These are phyloP conservation scores for Neotropicomus parvogracilis DNA, from an alignment of 1,284 basidiomycete species.

Conservation along the genomic window DNA sequence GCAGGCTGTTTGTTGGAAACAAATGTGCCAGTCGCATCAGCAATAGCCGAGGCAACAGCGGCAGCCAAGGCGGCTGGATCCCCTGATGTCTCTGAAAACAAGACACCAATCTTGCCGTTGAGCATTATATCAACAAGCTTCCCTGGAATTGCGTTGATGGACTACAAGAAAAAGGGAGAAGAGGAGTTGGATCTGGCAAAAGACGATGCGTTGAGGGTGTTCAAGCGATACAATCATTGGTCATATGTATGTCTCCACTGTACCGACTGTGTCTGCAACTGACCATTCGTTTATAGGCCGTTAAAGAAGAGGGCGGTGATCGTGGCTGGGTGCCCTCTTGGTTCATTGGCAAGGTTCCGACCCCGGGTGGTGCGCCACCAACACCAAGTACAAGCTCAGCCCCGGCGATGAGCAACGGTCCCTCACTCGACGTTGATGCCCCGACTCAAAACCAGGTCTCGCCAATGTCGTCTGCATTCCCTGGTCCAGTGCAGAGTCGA, in stretches of 20 bases:
- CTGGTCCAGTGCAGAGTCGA: conserved; percentile 33
- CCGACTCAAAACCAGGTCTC: conserved; percentile 55
- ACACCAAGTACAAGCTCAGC: conserved; percentile 53
- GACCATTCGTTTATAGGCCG: conserved; percentile 50
- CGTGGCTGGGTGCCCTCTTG: conserved; percentile 90
- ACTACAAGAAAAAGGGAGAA: conserved; percentile 86
- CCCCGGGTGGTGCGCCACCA: conserved; percentile 47
- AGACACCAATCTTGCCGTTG: conserved; percentile 78
- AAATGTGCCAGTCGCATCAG: conserved; percentile 70
- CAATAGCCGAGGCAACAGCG: conserved; percentile 73
- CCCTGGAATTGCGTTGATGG: conserved; percentile 92
- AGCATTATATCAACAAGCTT: conserved; percentile 93
- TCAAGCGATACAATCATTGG: conserved; percentile 98
- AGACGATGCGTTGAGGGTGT: conserved; percentile 85
- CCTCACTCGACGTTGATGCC: conserved; percentile 38
- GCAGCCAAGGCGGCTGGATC: conserved; percentile 43
- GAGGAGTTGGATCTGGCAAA: conserved; percentile 86
- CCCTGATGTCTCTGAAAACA: conserved; percentile 41
- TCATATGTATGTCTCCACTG: conserved; percentile 65
- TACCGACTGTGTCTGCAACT: background rate
- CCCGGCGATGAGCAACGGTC: conserved; percentile 28
- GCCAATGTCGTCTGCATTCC: conserved; percentile 73
- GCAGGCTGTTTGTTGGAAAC: conserved; percentile 95
- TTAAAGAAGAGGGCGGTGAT: conserved; percentile 84
- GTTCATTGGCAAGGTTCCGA: conserved; percentile 71